Percentiles rank a stretch among this genome's conserved stretches.
These are phyloP conservation scores for Trichophyton verrucosum DNA, from an alignment of 2,329 filamentous ascomycete genomes.

Conservation along the genomic window DNA sequence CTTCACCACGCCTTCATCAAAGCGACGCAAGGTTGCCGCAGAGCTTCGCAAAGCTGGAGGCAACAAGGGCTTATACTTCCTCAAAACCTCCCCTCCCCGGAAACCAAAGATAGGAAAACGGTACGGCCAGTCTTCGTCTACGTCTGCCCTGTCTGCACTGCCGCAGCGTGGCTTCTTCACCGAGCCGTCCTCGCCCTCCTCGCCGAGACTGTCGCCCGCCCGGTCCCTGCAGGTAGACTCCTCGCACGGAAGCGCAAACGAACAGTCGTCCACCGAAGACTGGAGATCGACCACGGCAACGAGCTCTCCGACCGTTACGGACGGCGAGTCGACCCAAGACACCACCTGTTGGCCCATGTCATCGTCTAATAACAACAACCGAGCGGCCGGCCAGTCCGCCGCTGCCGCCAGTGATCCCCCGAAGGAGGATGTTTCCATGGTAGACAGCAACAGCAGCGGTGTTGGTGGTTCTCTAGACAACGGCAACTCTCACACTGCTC, in stretches of 20 bases:
- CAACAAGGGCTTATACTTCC: constrained; percentile 17
- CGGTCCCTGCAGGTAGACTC: constrained; percentile 16
- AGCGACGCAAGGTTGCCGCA: constrained; percentile 36
- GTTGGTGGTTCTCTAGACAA: not conserved
- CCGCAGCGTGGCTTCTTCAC: constrained; percentile 5
- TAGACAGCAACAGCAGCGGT: constrained; percentile 17
- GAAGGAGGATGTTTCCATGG: constrained; percentile 20
- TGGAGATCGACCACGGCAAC: constrained; percentile 17
- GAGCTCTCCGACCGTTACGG: constrained; percentile 29
- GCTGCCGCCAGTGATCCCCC: constrained; percentile 16
- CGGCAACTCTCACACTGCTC: constrained; percentile 25
- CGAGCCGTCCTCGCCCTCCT: constrained; percentile 19
- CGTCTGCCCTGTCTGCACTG: constrained; percentile 17
- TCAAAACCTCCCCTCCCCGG: constrained; percentile 12
- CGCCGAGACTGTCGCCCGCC: constrained; percentile 21
- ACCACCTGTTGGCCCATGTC: constrained; percentile 26
- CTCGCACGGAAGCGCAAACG: constrained; percentile 12
- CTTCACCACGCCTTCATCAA: constrained; percentile 39
- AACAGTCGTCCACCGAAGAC: constrained; percentile 1
- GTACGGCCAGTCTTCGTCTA: constrained; percentile 16
- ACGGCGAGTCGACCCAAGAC: not conserved
- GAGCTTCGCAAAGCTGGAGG: constrained; percentile 30
- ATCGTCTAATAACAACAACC: constrained; percentile 14
- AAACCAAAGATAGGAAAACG: constrained; percentile 9
- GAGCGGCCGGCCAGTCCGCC: constrained; percentile 16